Base-by-base conservation (phyloP, 768 basidiomycete species). In the Galerina marginata region DNA sequence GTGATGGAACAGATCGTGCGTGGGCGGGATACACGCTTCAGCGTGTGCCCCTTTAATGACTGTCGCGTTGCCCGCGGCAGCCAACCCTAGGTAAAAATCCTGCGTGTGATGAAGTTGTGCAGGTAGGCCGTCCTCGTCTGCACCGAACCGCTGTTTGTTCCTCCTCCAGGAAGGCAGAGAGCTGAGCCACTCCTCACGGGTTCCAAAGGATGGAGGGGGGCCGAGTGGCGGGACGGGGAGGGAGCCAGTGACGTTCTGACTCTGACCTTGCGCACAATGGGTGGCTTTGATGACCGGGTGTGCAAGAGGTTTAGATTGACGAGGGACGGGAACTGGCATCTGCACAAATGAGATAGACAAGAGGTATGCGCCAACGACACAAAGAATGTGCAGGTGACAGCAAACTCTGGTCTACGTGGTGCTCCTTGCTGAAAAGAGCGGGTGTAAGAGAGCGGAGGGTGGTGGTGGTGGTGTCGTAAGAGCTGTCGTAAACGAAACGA, bases 291-390 rank as follows among this genome's bases (percentile, higher is more conserved):
- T 76, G 71, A 90, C 84, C 52, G 85, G 81, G 69, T 91, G 89
- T 57, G 86, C 82, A 69, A 80, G 75, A 59, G 81, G 80, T 72
- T 85, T 86, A 68, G 79, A 68, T 74, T 80, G 74, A 74, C 79
- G 79, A 70, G 88, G 89, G 69, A 91, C 91, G 66, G 92, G 91
- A 81, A 93, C 92, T 79, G 92, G 92, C 92, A 93, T 93, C 83
- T 86, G 89, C 84, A 79, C 67, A 64, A 67, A 67, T 69, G 71
- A 67, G 64, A 69, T 71, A 76, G 74, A 75, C 71, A 64, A 69
- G 77, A 79, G 79, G 67, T 55, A 68, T 74, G 76, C 73, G 78
- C 77, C 80, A 74, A 71, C 69, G 11, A 79, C 80, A 71, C 59
- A 62, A 59, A 26, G 7, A 37, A 64, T 69, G 77, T 81, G 75